Conservation (phyloP, 2,329 filamentous ascomycete species). For the Pleurostoma richardsiae region DNA sequence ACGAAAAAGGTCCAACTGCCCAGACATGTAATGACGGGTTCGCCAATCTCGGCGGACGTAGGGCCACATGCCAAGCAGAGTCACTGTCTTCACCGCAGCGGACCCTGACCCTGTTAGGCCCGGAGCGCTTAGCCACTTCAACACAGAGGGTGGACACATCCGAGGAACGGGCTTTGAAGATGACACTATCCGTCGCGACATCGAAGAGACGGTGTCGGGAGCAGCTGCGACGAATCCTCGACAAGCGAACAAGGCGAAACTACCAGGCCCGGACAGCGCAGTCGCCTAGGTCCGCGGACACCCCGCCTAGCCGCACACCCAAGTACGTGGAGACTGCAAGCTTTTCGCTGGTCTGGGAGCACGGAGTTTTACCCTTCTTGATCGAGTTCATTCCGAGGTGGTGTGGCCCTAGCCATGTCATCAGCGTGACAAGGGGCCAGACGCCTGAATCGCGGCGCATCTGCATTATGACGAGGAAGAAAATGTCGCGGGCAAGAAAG, state of each 20-base stretch:
- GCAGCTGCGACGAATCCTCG: conserved; percentile 25
- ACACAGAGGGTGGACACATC: background rate
- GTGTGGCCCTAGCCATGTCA: conserved; percentile 31
- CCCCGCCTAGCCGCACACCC: conserved; percentile 21
- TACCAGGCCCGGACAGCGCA: background rate
- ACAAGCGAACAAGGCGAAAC: conserved; percentile 21
- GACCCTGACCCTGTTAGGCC: background rate
- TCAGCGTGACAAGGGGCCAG: conserved; percentile 30
- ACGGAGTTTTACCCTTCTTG: conserved; percentile 36
- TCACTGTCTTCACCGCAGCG: background rate
- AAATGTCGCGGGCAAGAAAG: conserved; percentile 28
- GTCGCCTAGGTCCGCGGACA: conserved; percentile 21
- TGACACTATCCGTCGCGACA: conserved; percentile 19
- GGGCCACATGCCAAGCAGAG: background rate
- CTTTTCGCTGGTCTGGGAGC: conserved; percentile 37
- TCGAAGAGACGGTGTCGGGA: conserved; percentile 30
- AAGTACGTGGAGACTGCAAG: conserved; percentile 24
- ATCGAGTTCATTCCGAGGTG: conserved; percentile 34
- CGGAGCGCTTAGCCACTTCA: background rate
- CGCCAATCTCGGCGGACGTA: no score
- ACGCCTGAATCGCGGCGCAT: conserved; percentile 27
- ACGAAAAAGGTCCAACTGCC: conserved; percentile 9
- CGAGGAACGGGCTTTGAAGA: conserved; percentile 18
- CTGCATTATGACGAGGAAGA: conserved; percentile 31
- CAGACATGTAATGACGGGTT: conserved; percentile 12